Percentiles rank a stretch among this genome's conserved stretches.
These are phyloP conservation scores for Penicillium polonicum DNA, from an alignment of 2,329 filamentous ascomycete genomes.

Conservation along the genomic window DNA sequence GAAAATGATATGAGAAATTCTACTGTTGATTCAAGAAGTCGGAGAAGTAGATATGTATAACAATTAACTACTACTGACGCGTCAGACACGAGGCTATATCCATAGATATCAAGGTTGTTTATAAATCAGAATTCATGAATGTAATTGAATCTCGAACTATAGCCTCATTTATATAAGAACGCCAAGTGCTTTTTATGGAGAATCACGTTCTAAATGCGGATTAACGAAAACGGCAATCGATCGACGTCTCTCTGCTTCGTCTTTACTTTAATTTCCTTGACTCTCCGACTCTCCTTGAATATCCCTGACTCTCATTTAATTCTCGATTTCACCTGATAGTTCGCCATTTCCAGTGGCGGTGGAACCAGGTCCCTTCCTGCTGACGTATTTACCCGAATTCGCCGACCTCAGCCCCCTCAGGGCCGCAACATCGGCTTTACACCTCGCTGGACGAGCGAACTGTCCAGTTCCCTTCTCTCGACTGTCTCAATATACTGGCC, in stretches of 20 bases:
- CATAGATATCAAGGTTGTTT: background rate
- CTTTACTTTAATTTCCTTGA: background rate
- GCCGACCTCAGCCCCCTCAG: background rate
- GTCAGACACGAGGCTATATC: background rate
- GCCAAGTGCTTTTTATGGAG: background rate
- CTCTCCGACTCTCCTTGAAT: background rate
- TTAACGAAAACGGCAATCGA: constrained; percentile 8
- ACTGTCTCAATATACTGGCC: background rate
- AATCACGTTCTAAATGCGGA: background rate
- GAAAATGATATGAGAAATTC: background rate
- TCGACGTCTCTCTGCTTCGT: background rate
- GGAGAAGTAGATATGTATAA: background rate
- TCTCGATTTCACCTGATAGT: background rate
- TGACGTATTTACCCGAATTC: constrained; percentile 7
- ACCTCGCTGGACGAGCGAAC: constrained; percentile 13
- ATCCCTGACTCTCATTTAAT: background rate
- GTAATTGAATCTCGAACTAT: background rate
- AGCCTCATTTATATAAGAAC: background rate
- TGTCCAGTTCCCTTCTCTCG: background rate
- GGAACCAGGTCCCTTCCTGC: background rate
- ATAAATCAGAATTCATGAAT: no score
- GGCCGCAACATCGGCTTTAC: background rate
- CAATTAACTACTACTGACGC: background rate
- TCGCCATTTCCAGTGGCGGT: background rate
- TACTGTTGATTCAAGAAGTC: background rate